Evolutionary conservation across 2,329 filamentous ascomycete genomes (phyloP).

Genomic region (Cytospora schulzeri): DNA sequence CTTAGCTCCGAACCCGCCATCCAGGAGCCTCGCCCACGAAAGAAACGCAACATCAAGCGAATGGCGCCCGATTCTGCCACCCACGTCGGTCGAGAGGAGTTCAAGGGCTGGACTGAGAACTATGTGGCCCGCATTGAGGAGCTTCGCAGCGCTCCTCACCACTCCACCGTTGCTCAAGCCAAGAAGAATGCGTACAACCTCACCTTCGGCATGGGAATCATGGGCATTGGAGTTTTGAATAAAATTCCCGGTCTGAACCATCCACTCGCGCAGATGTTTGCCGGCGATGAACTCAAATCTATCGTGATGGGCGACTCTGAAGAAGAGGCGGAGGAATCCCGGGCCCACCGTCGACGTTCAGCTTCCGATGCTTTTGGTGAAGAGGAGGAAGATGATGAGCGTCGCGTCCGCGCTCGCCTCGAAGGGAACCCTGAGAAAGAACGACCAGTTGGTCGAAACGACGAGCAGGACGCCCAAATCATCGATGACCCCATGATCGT

Average conservation of each 20-base stretch:
- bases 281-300: conserved; percentile 47
- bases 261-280: conserved; percentile 50
- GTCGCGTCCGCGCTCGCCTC: conserved; percentile 44
- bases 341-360: conserved; percentile 43
- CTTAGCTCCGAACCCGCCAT: conserved; percentile 13
- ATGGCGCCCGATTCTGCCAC: conserved; percentile 37
- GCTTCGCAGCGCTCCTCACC: conserved; percentile 29
- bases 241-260: conserved; percentile 39
- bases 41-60: conserved; percentile 33
- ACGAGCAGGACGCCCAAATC: conserved; percentile 30
- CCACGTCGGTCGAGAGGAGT: conserved; percentile 40
- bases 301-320: conserved; percentile 26
- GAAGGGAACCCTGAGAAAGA: conserved; percentile 32
- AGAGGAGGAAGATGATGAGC: conserved; percentile 37
- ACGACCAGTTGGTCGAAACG: not conserved
- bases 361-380: conserved; percentile 48
- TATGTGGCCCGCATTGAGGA: conserved; percentile 59
- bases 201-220: conserved; percentile 44
- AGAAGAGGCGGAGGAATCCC: conserved; percentile 30
- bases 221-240: conserved; percentile 39
- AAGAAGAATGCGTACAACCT: conserved; percentile 45
- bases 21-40: conserved; percentile 13
- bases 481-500: conserved; percentile 28
- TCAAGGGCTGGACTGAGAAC: conserved; percentile 45
- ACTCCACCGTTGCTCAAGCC: conserved; percentile 40